Base-by-base conservation (phyloP, 2,329 filamentous ascomycete species). In the Monosporascus sp. region DNA sequence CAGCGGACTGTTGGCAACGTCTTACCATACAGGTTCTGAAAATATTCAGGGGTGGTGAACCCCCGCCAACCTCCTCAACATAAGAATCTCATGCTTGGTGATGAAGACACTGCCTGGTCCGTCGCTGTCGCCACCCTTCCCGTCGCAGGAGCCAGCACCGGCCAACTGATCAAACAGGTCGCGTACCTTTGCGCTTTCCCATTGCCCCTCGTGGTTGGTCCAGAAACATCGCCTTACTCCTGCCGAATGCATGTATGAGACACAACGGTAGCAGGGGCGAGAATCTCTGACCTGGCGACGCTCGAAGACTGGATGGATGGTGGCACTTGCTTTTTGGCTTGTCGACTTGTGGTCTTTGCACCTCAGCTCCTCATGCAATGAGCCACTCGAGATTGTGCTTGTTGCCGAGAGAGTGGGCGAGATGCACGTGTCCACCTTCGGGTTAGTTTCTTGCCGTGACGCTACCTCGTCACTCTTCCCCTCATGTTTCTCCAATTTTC, bases 171-270 rank as follows among this genome's bases (percentile, higher is more conserved):
- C 74, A 3, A 78, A 70, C 26, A 81, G 62, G 57, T 78, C 72
- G 27, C 73, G 63, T 4, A 80, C 72, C 63, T 80, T 80, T 14
- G 73, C 75, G 44, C 72, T 70, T 58, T 79, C 74, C 78, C 78
- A 81, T 17, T 63, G 56, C 1, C 78, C 77, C n/a, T 66, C 61
- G 9, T 68, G 66, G 44, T 72, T 77, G 1, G 78, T 79, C 78
- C 76, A 80, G 60, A 78, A 79, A 0, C 79, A 76, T 14, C 78
- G 70, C 58, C 76, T 77, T 60, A 81, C 77, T 14, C 77, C 78
- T 1, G 74, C 75, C 3, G 72, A 72, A 53, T 78, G 68, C 77
- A 81, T 80, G 60, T 77, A 77, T 3, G 67, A 65, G 17, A 80
- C 72, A 59, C 77, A 81, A 3, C 76, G 70, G 59, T 81, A 80